Evolutionary conservation across 805 yeast genomes (phyloP).

Genomic region (Suhomyces sp.): DNA sequence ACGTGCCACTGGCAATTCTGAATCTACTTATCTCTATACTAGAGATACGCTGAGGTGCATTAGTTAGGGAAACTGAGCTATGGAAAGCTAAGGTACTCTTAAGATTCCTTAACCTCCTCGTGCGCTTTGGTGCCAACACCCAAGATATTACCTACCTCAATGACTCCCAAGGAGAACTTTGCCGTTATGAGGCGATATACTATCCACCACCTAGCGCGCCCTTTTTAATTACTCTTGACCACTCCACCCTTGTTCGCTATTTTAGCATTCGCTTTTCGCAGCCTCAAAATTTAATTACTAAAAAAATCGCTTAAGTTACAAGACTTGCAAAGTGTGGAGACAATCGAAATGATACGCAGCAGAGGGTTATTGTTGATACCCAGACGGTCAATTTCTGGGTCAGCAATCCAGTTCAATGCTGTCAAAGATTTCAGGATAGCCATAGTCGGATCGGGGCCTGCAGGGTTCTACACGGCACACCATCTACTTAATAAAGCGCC

Average conservation of each 20-base stretch:
- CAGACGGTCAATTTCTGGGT: neutral
- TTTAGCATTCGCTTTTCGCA: neutral
- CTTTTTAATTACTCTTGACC: neutral
- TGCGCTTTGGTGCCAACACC: no score
- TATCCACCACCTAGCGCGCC: no score
- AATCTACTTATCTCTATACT: no score
- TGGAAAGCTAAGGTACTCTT: constrained; percentile 51
- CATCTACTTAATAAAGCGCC: constrained; percentile 54
- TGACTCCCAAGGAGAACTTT: no score
- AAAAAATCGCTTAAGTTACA: neutral
- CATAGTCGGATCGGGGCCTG: constrained; percentile 93
- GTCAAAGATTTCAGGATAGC: constrained; percentile 47
- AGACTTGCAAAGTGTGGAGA: neutral
- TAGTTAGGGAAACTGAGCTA: constrained; percentile 14
- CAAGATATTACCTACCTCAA: no score
- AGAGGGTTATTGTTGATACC: neutral
- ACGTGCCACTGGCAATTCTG: neutral
- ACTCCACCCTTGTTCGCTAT: neutral
- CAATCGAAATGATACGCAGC: neutral
- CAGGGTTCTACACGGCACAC: constrained; percentile 88
- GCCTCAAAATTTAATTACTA: neutral
- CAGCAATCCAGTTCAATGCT: neutral
- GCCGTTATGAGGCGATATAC: no score
- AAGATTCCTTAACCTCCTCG: no score
- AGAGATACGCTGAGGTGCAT: no score